Conservation (phyloP, 2,329 filamentous ascomycete genomes). For the Fusarium sp. region DNA sequence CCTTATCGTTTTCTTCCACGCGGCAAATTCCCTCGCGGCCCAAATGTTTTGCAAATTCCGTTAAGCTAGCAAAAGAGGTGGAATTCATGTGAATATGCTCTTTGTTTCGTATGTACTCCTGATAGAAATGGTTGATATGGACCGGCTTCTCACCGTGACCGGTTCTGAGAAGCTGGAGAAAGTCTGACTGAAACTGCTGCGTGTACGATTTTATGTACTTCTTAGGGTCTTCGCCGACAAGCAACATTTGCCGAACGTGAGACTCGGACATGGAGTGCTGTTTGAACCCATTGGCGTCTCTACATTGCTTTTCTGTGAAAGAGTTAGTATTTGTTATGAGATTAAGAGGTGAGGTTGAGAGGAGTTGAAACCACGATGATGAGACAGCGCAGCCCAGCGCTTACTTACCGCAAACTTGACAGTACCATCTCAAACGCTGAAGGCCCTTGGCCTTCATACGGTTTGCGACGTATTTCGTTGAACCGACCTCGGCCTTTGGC, state of each 20-base stretch:
- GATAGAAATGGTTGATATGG: slow-evolving; percentile 92
- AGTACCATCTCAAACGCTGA: slow-evolving; percentile 91
- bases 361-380: neutral
- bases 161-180: slow-evolving; percentile 79
- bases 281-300: slow-evolving; percentile 92
- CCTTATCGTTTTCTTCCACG: slow-evolving; percentile 90
- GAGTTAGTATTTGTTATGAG: neutral
- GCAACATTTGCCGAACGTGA: slow-evolving; percentile 87
- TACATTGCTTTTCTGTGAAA: slow-evolving; percentile 55
- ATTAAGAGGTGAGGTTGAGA: neutral
- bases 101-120: slow-evolving; percentile 88
- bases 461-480: slow-evolving; percentile 90
- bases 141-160: slow-evolving; percentile 91
- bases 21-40: slow-evolving; percentile 87
- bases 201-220: slow-evolving; percentile 86
- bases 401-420: slow-evolving; percentile 71
- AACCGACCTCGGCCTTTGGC: slow-evolving; percentile 91
- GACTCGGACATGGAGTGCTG: slow-evolving; percentile 85
- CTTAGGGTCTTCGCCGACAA: slow-evolving; percentile 87
- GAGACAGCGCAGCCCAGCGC: neutral
- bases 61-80: slow-evolving; percentile 56
- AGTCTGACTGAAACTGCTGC: slow-evolving; percentile 82
- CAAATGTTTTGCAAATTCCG: slow-evolving; percentile 88
- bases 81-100: slow-evolving; percentile 81
- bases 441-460: slow-evolving; percentile 84